Evolutionary conservation across 768 basidiomycete genomes (phyloP), one percentile per base, ranked within the genome.

Genomic region (Mycena filopes): DNA sequence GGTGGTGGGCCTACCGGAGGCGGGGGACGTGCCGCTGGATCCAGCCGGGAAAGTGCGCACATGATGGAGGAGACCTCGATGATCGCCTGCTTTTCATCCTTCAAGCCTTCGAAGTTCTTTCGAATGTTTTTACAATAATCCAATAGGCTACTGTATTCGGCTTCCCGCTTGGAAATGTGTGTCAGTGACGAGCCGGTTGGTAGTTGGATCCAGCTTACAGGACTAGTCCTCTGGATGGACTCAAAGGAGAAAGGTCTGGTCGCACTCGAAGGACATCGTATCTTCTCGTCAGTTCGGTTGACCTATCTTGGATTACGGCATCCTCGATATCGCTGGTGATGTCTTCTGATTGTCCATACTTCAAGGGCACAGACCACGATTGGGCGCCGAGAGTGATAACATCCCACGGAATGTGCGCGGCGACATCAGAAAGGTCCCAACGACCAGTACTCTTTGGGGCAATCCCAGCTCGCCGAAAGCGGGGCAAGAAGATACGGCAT

Each of bases 221-320:
- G 77, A 62, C 87, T 87, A 72, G n/a, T 90, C 90, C 25, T 75
- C 78, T 11, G 89, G 89, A 71, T 88, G 89, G 75, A n/a, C 90
- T 91, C 63, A 90, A 74, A 29, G 94, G 94, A 18, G 84, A 89
- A 70, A 96, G 73, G 74, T 95, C 94, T 23, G 71, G 77, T 54
- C 93, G 81, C 33, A 94, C 74, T 45, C 74, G 77, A 28, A 86
- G 72, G 21, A 84, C 84, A 70, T 83, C 84, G 73, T 90, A 94
- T 47, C 92, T 83, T 63, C 89, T 81, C 2, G 92, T 93, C 70
- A 89, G 92, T 72, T 92, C 92, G n/a, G 87, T 85, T 78, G 81
- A 82, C 62, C 92, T 82, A 70, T 95, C 93, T 75, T 93, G 91
- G 36, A 96, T 79, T 23, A 95, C 79, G 26, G 87, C 85, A 70